Base-by-base conservation (phyloP, 768 basidiomycete genomes). In the Mycena capillaripes region DNA sequence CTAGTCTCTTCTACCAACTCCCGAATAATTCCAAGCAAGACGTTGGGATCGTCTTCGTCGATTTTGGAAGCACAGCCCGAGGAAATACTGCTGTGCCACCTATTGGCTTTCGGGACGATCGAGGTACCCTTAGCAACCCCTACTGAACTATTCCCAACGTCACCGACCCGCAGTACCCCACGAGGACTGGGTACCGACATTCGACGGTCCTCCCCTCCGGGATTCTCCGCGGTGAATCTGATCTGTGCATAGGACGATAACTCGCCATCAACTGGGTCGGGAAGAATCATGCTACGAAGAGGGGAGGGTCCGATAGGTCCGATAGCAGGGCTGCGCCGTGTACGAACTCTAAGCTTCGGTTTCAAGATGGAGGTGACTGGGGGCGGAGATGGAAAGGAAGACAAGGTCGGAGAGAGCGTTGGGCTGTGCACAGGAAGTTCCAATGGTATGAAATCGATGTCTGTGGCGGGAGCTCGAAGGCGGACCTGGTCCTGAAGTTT, bases 1-100 rank as follows among this genome's bases (percentile, higher is more conserved):
- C 80, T 87, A 21, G 87, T 86, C 73, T 87, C 88, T 53, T 86
- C 84, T 1, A 86, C 85, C 40, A 89, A 82, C 75, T 89, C 87
- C 19, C 83, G 82, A 36, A 89, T 85, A 17, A 89, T 81, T 12
- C 79, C 82, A 34, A 86, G 76, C 40, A 88, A 75, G 32, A 79
- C 77, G 57, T 83, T 79, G 8, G 81, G 65, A 30, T 80, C 79
- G 55, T 81, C 72, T 12, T 75, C 73, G 10, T 76, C 59, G 53
- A 46, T 21, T 50, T 44, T 53, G 12, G 57, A 70, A 38, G 38
- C 27, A 50, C 57, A 36, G 21, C 36, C 58, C 4, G 68, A 66
- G 27, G 69, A 68, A 36, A 66, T 29, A n/a, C 66, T 66, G 42
- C 38, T 50, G n/a, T 60, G 59, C 23, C 56, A 59, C 36, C 48